phyloP scores from a whole-genome alignment of 2,329 filamentous ascomycete species.

The Fusarium dlaminii region DNA sequence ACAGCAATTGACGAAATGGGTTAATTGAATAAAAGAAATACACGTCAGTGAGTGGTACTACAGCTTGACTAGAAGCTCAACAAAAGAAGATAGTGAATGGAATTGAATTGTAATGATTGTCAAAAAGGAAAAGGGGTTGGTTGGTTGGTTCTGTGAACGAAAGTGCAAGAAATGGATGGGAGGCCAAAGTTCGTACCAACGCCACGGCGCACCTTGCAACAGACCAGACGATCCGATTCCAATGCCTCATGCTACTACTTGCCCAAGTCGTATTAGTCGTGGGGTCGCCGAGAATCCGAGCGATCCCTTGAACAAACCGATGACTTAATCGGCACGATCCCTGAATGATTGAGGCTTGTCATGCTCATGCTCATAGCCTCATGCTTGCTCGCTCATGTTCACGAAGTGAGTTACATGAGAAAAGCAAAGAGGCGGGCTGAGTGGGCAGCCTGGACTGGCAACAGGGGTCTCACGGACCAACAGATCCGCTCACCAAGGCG shows the following conservation, averaged over 20 bases:
- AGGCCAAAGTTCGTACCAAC: conserved; percentile 28
- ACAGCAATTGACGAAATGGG: not conserved
- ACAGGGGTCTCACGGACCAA: conserved; percentile 30
- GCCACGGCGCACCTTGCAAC: conserved; percentile 29
- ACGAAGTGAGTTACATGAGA: conserved; percentile 20
- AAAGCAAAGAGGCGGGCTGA: conserved; percentile 31
- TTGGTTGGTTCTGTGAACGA: conserved; percentile 19
- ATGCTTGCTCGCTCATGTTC: not conserved
- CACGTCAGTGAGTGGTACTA: not conserved
- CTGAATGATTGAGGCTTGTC: conserved; percentile 15
- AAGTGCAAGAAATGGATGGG: conserved; percentile 13
- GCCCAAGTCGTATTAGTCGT: conserved; percentile 2
- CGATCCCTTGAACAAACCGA: conserved; percentile 16
- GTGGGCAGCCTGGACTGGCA: conserved; percentile 22
- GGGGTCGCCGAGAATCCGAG: conserved; percentile 35
- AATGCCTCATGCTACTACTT: not conserved
- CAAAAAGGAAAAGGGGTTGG: conserved; percentile 24
- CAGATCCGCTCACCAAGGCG: conserved; percentile 21
- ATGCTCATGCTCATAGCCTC: conserved; percentile 3
- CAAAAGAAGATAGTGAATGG: conserved; percentile 1
- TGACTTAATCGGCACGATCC: conserved; percentile 26
- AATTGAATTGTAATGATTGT: conserved; percentile 19
- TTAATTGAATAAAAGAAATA: not conserved
- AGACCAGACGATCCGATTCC: conserved; percentile 34
- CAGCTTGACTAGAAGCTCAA: conserved; percentile 1